Evolutionary conservation across 148 eudicot genomes (phyloP).

Genomic region (Limonium bicolor): DNA sequence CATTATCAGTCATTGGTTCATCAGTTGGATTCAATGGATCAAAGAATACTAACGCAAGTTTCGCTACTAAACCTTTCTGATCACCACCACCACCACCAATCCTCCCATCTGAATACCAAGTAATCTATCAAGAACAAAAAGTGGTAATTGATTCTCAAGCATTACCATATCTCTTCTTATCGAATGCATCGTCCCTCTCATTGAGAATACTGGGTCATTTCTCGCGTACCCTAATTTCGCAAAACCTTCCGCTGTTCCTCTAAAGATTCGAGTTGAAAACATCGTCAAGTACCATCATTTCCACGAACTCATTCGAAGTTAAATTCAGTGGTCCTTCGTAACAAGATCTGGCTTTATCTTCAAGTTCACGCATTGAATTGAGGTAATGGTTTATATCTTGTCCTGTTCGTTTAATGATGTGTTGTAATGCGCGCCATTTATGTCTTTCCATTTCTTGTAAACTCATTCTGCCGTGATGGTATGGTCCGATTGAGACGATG

Average conservation of each 20-base stretch:
- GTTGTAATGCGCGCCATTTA: constrained; percentile 68
- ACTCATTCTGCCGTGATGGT: constrained; percentile 45
- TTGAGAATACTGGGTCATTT: constrained; percentile 72
- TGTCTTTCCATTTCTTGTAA: constrained; percentile 60
- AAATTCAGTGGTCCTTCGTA: constrained; percentile 44
- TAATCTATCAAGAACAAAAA: constrained; percentile 57
- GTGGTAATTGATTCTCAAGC: constrained; percentile 86
- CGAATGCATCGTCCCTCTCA: constrained; percentile 79
- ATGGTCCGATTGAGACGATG: constrained; percentile 68
- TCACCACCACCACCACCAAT: too few species aligned
- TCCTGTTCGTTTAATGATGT: constrained; percentile 31
- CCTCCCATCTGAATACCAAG: constrained; percentile 36
- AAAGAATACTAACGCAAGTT: constrained; percentile 59
- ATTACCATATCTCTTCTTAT: constrained; percentile 83
- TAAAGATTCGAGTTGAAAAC: constrained; percentile 70
- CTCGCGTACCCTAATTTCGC: constrained; percentile 52
- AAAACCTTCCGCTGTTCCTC: constrained; percentile 61
- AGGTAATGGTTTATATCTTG: constrained; percentile 39
- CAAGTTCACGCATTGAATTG: constrained; percentile 40
- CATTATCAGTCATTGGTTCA: constrained; percentile 55
- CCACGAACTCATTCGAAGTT: constrained; percentile 57
- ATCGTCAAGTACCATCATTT: constrained; percentile 82
- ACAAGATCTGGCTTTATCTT: constrained; percentile 47
- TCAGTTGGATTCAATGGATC: constrained; percentile 83
- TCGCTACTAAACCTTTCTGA: constrained; percentile 37